Base-by-base conservation (phyloP, 2,329 filamentous ascomycete species). In the Neopestalotiopsis sp. region DNA sequence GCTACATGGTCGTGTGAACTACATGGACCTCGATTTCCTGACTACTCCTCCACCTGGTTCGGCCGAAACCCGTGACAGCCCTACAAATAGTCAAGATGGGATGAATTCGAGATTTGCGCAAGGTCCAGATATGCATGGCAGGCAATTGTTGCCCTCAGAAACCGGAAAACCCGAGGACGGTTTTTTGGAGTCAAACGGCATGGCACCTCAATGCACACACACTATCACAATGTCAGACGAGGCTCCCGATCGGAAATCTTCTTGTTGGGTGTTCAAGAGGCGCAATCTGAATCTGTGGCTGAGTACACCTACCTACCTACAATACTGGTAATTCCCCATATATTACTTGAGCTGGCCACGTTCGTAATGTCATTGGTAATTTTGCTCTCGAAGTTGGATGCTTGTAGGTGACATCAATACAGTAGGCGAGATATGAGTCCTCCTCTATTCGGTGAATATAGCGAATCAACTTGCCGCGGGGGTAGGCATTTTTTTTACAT, bases 11-110 rank as follows among this genome's bases (percentile, higher is more conserved):
- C 20, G 45, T 53, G 9, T 20, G 17, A 53, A 53, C 5, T 53
- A 53, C 9, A 53, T 53, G n/a, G 4, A 24, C 6, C 6, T 38
- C 34, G n/a, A 7, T 2, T 24, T 7, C 3, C 20, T 17, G 9
- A 2, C 17, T 14, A 7, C 30, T 34, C 14, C 14, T 59, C 57
- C 17, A 28, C 57, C 3, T 14, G 12, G 9, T 24, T 34, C 57
- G 30, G 57, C 57, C 57, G 57, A 59, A n/a, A 59, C 57, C 57
- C 57, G 17, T 59, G 57, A 59, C 57, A 59, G 30, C 57, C 57
- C 24, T 59, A 34, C 57, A 59, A 59, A 59, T 30, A 59, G n/a
- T 38, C 9, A 34, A 62, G 59, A 62, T 34, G 59, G 45, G 45
- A 53, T 53, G 45, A 53, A 62, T 40, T 30, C 59, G 17, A 13